These are phyloP conservation scores for Poa annua DNA, from an alignment of 176 grass and related monocot genomes.

Conservation along the genomic window DNA sequence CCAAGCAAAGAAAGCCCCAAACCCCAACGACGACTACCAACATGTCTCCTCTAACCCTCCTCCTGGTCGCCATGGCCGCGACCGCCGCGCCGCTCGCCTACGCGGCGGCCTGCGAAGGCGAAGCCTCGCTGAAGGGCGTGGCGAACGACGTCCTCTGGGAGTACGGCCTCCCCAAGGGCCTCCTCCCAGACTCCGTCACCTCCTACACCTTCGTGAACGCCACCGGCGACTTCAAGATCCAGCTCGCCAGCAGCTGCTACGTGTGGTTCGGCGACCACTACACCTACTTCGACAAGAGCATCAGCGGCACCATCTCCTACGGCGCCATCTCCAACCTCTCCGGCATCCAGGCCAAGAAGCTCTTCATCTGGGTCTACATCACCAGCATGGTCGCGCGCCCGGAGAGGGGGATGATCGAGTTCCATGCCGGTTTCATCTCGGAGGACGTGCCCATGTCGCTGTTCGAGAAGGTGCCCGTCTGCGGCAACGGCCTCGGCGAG, in stretches of 20 bases:
- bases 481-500: constrained; percentile 40
- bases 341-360: constrained; percentile 77
- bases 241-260: constrained; percentile 71
- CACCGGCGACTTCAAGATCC: constrained; percentile 62
- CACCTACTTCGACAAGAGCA: constrained; percentile 64
- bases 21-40: constrained; percentile 1
- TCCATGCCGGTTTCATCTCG: constrained; percentile 60
- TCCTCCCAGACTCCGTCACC: constrained; percentile 64
- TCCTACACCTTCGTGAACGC: constrained; percentile 56
- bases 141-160: constrained; percentile 62
- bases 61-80: neutral
- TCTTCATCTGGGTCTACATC: constrained; percentile 76
- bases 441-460: constrained; percentile 43
- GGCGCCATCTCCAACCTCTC: constrained; percentile 64
- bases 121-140: constrained; percentile 3
- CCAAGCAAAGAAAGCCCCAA: neutral
- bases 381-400: constrained; percentile 55
- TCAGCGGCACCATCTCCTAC: constrained; percentile 57
- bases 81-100: neutral
- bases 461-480: constrained; percentile 59
- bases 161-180: constrained; percentile 77
- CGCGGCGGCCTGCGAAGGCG: neutral
- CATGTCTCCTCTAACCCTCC: neutral
- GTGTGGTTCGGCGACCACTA: constrained; percentile 58
- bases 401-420: constrained; percentile 54